These are phyloP conservation scores for Colletotrichum trifolii DNA, from an alignment of 2,329 filamentous ascomycete species.

Conservation along the genomic window DNA sequence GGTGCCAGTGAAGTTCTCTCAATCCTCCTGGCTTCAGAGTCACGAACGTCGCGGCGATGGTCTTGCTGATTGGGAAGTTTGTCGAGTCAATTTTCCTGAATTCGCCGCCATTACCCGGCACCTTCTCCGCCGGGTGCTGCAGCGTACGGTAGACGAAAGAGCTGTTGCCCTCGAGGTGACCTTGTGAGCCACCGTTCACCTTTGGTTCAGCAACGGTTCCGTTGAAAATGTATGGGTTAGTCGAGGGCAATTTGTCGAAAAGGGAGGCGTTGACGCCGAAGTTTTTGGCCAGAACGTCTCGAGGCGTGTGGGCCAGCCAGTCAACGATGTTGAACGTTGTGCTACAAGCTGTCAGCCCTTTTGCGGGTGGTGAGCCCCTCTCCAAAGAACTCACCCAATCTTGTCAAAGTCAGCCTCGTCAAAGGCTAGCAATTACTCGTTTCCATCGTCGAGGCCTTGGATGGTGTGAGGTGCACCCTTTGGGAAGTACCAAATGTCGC, in stretches of 20 bases:
- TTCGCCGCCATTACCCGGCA: constrained; percentile 70
- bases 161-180: constrained; percentile 57
- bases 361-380: too few relatives aligned
- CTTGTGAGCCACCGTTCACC: constrained; percentile 55
- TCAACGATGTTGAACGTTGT: constrained; percentile 79
- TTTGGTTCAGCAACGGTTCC: constrained; percentile 61
- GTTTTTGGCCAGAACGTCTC: constrained; percentile 72
- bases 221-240: constrained; percentile 72
- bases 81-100: constrained; percentile 74
- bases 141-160: constrained; percentile 72
- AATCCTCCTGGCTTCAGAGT: constrained; percentile 71
- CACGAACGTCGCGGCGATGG: constrained; percentile 73
- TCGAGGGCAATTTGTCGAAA: constrained; percentile 67
- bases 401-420: constrained; percentile 75
- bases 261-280: constrained; percentile 71
- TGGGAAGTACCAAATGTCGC: constrained; percentile 75
- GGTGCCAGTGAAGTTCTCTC: constrained; percentile 77
- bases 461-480: constrained; percentile 73
- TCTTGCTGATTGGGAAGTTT: constrained; percentile 74
- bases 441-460: constrained; percentile 73
- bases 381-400: constrained; percentile 54
- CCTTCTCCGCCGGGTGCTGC: constrained; percentile 64
- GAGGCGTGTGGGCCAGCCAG: constrained; percentile 75
- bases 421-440: constrained; percentile 75
- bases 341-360: constrained; percentile 45